Conservation (phyloP, 2,329 filamentous ascomycete genomes). For the Pseudocercospora vitis region DNA sequence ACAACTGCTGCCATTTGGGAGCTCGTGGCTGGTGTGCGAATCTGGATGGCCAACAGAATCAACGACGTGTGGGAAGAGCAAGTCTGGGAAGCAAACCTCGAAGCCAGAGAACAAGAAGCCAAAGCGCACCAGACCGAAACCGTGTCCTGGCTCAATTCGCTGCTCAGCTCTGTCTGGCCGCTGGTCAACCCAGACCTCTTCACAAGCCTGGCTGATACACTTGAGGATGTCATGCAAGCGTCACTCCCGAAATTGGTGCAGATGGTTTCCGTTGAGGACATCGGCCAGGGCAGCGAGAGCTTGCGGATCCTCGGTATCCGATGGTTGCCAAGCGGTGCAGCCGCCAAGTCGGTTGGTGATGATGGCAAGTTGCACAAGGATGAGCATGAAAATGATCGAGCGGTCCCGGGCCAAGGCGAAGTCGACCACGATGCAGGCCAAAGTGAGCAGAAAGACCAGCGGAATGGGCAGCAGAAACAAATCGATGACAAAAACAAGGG, state of each 20-base stretch:
- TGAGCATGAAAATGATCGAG: conserved; percentile 49
- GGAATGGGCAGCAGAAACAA: too few relatives aligned
- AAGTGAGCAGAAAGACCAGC: conserved; percentile 26
- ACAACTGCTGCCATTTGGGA: conserved; percentile 25
- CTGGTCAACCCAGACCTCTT: conserved; percentile 76
- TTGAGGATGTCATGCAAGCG: conserved; percentile 80
- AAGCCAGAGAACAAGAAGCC: conserved; percentile 51
- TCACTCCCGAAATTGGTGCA: conserved; percentile 67
- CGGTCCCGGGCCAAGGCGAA: conserved; percentile 48
- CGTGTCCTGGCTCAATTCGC: conserved; percentile 69
- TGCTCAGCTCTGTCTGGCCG: conserved; percentile 69
- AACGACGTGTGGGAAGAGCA: conserved; percentile 66
- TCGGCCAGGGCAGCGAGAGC: conserved; percentile 70
- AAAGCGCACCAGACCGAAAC: conserved; percentile 60
- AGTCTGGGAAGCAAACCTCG: conserved; percentile 65
- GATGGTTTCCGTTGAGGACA: conserved; percentile 74
- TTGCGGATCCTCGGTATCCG: conserved; percentile 69
- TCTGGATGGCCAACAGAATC: conserved; percentile 64
- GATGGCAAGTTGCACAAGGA: conserved; percentile 56
- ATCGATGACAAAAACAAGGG: too few relatives aligned
- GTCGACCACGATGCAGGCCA: conserved; percentile 41
- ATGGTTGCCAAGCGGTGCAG: conserved; percentile 71
- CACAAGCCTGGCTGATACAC: conserved; percentile 64
- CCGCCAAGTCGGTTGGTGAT: conserved; percentile 59
- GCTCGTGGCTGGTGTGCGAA: conserved; percentile 38